phyloP scores from a whole-genome alignment of 1,284 basidiomycete species.

The Exsudoporus floridanus region DNA sequence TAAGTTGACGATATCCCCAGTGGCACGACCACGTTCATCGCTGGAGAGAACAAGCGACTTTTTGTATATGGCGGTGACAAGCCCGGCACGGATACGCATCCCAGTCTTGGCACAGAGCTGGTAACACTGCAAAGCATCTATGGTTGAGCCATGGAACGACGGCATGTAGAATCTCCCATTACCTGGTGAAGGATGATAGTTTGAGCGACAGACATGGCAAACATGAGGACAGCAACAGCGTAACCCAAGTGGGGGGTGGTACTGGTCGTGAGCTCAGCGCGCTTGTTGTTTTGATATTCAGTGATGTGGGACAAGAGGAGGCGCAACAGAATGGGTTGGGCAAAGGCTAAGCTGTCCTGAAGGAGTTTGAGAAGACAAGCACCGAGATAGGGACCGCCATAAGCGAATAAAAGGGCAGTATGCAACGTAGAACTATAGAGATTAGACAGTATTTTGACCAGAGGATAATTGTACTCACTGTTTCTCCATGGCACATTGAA shows the following conservation, averaged over 20 bases:
- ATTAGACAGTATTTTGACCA: slow-evolving; percentile 1
- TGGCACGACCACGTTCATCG: slow-evolving; percentile 74
- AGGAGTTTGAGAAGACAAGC: slow-evolving; percentile 72
- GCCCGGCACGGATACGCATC: slow-evolving; percentile 88
- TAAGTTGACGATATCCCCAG: slow-evolving; percentile 92
- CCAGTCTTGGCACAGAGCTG: slow-evolving; percentile 80
- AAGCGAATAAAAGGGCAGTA: slow-evolving; percentile 72
- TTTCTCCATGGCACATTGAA: slow-evolving; percentile 62
- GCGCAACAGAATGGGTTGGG: slow-evolving; percentile 90
- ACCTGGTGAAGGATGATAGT: slow-evolving; percentile 88
- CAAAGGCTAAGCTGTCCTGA: slow-evolving; percentile 81
- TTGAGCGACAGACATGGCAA: slow-evolving; percentile 71
- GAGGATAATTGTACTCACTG: slow-evolving; percentile 42
- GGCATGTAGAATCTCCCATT: slow-evolving; percentile 6
- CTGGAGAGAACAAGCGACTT: slow-evolving; percentile 86
- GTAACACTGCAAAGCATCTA: slow-evolving; percentile 61
- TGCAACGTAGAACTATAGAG: slow-evolving; percentile 50
- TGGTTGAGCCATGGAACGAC: not conserved
- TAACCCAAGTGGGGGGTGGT: slow-evolving; percentile 63
- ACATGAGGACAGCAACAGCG: slow-evolving; percentile 77
- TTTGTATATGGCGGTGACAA: slow-evolving; percentile 83
- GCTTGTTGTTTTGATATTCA: slow-evolving; percentile 56
- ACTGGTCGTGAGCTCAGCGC: slow-evolving; percentile 12
- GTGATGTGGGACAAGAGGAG: slow-evolving; percentile 82
- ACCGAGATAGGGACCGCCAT: slow-evolving; percentile 73